Evolutionary conservation across 208 protist species (phyloP), one percentile per base, ranked within the genome.

Genomic region (Borovskyia barvae): DNA sequence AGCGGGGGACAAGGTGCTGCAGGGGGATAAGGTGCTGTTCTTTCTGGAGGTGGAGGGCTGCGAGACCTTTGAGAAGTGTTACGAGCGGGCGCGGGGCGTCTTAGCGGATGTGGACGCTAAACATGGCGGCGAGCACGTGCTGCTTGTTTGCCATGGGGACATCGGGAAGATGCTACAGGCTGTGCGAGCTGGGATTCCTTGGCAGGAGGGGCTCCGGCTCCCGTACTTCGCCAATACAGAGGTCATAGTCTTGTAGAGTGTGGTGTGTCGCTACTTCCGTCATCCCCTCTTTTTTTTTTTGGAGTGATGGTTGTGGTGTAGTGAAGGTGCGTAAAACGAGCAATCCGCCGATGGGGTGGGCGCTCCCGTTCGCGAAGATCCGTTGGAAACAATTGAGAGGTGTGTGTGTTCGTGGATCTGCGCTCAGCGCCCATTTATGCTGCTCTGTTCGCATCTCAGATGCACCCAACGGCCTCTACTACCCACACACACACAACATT

Each of bases 91-190:
- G 5, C 53, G 71, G 39, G 35, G 70, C 25, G 79, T 96, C 46
- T 47, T 96, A 36, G 51, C 59, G 8, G 55, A 75, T 20, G 66
- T 96, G 43, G 74, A 90, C 57, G 55, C 32, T 9, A 54, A 40
- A 11, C 85, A 92, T 39, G 24, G 43, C 6, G 86, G 82, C 12
- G 75, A 94, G 61, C 43, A 77, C 33, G 85, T 96, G 11, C 61
- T 93, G 47, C 71, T 94, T 0, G 87, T 93, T 28, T 93, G 87
- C 48, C 91, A 96, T 52, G 91, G 91, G 11, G 91, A 96, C 57
- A 92, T 96, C 56, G 85, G 83, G n/a, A 96, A 93, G 58, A 96
- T 96, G 91, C 42, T 96, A 11, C 66, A 80, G 32, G 87, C 87
- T 1, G 87, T 69, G 4, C 76, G 75, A 19, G 74, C 60, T 37